Base-by-base conservation (phyloP, 495 filamentous ascomycete species). In the Podospora pseudoanserina region DNA sequence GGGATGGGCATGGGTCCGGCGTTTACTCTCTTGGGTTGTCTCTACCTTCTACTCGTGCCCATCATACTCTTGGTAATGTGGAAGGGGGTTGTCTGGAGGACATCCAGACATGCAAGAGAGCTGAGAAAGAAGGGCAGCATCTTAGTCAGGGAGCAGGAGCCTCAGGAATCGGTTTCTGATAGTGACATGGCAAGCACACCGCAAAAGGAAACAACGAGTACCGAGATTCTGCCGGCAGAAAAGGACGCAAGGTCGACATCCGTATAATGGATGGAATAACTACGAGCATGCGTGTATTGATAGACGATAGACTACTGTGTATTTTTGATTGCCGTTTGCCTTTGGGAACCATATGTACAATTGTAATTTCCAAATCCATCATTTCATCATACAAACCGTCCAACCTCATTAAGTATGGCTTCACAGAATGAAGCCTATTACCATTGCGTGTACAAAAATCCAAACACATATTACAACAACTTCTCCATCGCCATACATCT, bases 1-100 rank as follows among this genome's bases (percentile, higher is more conserved):
- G 83, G 77, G 0, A 87, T 92, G 79, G 91, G 90, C 0, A 75
- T 82, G 13, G 89, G 90, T 0, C 91, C 89, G 88, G 86, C 86
- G 27, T 92, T 88, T 74, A 92, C 88, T 0, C 84, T 94, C 44
- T 77, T 91, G 63, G 86, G 82, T 0, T 65, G 82, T 2, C 69
- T 89, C 11, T 88, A 86, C 74, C 60, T 87, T 1, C 72, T 76
- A 0, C 83, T 83, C 16, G 82, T 80, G 62, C 88, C 89, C 6
- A 73, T 85, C 27, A 73, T 91, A 61, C 78, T 83, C 66, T 63
- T 78, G 4, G 70, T 84, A 3, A 74, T 83, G 71, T 71, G 34
- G 30, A 70, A 75, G 26, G 83, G 83, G 1, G 69, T 83, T 2
- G 60, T 65, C 23, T 85, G 83, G 83, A 65, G 79, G 62, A 49